Percentiles rank a stretch among this genome's conserved stretches.
These are phyloP conservation scores for Tuber umbilicatum DNA, from an alignment of 495 filamentous ascomycete species.

Conservation along the genomic window DNA sequence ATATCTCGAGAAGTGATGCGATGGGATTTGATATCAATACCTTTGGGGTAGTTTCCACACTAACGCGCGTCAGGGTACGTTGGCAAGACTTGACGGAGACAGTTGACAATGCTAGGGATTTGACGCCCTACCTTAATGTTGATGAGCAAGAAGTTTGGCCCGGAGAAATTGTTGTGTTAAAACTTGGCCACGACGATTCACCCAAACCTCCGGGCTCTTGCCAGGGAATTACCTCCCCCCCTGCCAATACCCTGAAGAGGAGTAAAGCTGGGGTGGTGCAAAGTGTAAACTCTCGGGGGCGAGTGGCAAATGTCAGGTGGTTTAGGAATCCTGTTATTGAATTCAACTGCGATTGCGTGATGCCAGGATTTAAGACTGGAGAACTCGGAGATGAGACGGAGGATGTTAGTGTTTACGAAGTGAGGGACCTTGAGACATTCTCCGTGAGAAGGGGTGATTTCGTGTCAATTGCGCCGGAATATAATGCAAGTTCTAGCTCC, in stretches of 20 bases:
- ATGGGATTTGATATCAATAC: conserved; percentile 57
- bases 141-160: conserved; percentile 56
- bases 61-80: conserved; percentile 49
- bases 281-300: conserved; percentile 49
- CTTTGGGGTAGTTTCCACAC: conserved; percentile 47
- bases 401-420: conserved; percentile 56
- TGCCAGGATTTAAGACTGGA: conserved; percentile 46
- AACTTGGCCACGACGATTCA: conserved; percentile 40
- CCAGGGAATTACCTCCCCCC: conserved; percentile 12
- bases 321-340: conserved; percentile 47
- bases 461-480: conserved; percentile 48
- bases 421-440: conserved; percentile 47
- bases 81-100: conserved; percentile 57
- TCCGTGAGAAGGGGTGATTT: conserved; percentile 48
- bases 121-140: conserved; percentile 48
- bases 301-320: conserved; percentile 55
- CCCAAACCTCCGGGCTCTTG: neutral
- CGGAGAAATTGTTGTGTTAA: conserved; percentile 52
- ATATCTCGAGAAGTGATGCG: conserved; percentile 48
- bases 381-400: conserved; percentile 44
- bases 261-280: conserved; percentile 56
- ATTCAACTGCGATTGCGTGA: conserved; percentile 41
- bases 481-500: neutral
- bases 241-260: conserved; percentile 36
- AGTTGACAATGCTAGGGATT: conserved; percentile 43